phyloP scores from a whole-genome alignment of 116 monocot species.

The Papilionanthe hybrid region DNA sequence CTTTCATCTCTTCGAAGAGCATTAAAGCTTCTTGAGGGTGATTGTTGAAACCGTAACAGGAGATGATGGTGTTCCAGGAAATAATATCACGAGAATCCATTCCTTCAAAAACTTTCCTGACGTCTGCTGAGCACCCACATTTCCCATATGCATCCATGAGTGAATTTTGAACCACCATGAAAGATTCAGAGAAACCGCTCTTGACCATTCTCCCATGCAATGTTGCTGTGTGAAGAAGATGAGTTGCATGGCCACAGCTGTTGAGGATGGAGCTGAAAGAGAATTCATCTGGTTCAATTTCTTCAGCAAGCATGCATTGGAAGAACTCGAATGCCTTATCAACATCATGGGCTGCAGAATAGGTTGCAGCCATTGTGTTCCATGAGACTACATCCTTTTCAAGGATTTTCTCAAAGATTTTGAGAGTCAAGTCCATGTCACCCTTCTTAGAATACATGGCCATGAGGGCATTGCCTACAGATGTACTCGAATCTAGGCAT shows the following conservation, averaged over 20 bases:
- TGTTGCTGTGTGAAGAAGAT: slow-evolving; percentile 25
- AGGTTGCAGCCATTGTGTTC: slow-evolving; percentile 59
- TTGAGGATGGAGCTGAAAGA: slow-evolving; percentile 31
- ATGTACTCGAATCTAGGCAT: slow-evolving; percentile 39
- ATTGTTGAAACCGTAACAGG: slow-evolving; percentile 39
- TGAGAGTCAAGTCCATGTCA: slow-evolving; percentile 23
- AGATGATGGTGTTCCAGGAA: slow-evolving; percentile 72
- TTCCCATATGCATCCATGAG: slow-evolving; percentile 73
- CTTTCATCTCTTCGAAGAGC: slow-evolving; percentile 39
- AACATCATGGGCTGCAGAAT: slow-evolving; percentile 28
- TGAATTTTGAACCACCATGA: slow-evolving; percentile 43
- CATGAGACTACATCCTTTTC: slow-evolving; percentile 65
- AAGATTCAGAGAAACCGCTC: slow-evolving; percentile 29
- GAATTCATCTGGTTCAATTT: slow-evolving; percentile 40
- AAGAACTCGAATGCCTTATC: slow-evolving; percentile 44
- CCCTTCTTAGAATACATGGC: slow-evolving; percentile 56
- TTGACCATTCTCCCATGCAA: slow-evolving; percentile 32
- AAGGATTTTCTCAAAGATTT: slow-evolving; percentile 30
- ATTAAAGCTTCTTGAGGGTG: slow-evolving; percentile 28
- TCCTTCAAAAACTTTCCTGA: slow-evolving; percentile 52
- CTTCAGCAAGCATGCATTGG: slow-evolving; percentile 33
- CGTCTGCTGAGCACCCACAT: slow-evolving; percentile 42
- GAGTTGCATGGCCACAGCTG: slow-evolving; percentile 27
- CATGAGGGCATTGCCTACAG: slow-evolving; percentile 70
- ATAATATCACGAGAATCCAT: slow-evolving; percentile 38